Evolutionary conservation across 352 stramenopile genomes (phyloP), one percentile per base, ranked within the genome.

Genomic region (Phytophthora pseudosyringae): DNA sequence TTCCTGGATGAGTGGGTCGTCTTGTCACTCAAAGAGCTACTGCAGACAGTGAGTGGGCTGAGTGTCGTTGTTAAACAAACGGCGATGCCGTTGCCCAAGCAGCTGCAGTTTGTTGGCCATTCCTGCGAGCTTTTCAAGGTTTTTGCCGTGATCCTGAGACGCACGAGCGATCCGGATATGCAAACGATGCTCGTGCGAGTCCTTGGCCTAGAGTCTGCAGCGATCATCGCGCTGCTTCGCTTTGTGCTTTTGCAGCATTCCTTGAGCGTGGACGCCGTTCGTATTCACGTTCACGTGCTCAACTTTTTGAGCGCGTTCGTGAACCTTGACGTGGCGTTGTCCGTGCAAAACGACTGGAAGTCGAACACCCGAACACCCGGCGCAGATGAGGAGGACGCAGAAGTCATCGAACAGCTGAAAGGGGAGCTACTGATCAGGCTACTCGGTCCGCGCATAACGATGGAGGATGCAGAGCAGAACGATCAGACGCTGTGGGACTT

Each of bases 1-100:
- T 51, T 89, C 11, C 47, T 89, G 25, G 63, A 83, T 32, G 81
- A 90, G 62, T 88, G 78, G 71, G 59, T 88, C 9, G 66, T 86
- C 10, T 12, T 88, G 12, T 80, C 64, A 36, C 61, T 89, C 0
- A 67, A 80, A 54, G 79, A 89, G 13, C 47, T 90, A 8, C 59
- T 90, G 0, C 66, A 85, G 18, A 67, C 64, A 7, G 53, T 71
- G 7, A 62, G 54, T n/a, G 57, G 61, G 18, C 46, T 90, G 13
- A 64, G 60, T 39, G 48, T 50, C 13, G 53, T 56, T 3, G 43
- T 83, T 9, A 70, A 80, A 6, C 43, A 69, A 18, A 36, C 53
- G 9, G 5, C 33, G 5, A 21, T 50, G 15, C 21, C 49, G 1
- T 7, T 29, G 21, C 2, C 8, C 5, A 64, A 62, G 28, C 25